Percentiles rank a stretch among this genome's conserved stretches.
These are phyloP conservation scores for Massarina eburnea DNA, from an alignment of 2,329 filamentous ascomycete genomes.

Conservation along the genomic window DNA sequence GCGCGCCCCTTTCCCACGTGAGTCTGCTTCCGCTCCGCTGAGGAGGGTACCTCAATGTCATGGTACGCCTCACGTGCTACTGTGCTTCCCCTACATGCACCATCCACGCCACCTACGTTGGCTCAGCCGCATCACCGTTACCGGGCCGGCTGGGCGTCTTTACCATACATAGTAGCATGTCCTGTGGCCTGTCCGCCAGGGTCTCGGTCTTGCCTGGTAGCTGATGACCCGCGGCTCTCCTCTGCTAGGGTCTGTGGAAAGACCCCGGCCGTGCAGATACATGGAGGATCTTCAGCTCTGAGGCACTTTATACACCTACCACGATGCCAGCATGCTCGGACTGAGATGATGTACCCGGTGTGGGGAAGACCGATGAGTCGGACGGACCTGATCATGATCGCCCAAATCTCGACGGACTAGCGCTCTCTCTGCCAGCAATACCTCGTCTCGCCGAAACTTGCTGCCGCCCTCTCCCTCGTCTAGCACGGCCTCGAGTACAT, in stretches of 20 bases:
- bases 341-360: conserved; percentile 16
- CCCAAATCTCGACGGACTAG: conserved; percentile 11
- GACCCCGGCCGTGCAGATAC: conserved; percentile 3
- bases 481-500: not conserved
- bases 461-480: not conserved
- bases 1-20: not conserved
- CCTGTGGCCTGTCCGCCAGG: not conserved
- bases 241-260: conserved; percentile 7
- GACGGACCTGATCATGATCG: conserved; percentile 20
- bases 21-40: conserved; percentile 3
- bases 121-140: not conserved
- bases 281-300: conserved; percentile 2
- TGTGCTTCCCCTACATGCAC: too few relatives aligned
- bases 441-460: not conserved
- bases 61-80: not conserved
- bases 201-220: not conserved
- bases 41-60: not conserved
- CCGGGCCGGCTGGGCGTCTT: not conserved
- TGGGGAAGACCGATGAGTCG: conserved; percentile 24
- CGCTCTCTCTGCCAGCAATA: conserved; percentile 1
- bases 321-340: conserved; percentile 6
- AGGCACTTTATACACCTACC: conserved; percentile 8
- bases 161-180: not conserved
- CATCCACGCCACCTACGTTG: not conserved
- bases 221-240: conserved; percentile 7